Base-by-base conservation (phyloP, 2,329 filamentous ascomycete genomes). In the Cercospora sp. region DNA sequence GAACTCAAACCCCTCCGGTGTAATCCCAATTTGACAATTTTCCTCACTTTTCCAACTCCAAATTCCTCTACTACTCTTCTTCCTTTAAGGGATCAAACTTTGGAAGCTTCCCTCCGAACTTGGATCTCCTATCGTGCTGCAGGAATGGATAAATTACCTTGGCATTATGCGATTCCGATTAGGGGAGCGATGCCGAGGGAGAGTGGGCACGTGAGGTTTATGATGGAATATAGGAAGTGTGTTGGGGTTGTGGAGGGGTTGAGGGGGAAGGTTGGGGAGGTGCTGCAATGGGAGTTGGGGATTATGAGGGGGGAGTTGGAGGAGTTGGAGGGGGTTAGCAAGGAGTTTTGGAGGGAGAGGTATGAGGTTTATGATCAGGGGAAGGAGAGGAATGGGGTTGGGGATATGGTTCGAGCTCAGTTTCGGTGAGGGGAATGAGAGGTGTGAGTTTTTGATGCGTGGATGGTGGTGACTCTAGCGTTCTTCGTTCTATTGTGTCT, bases 1-100 rank as follows among this genome's bases (percentile, higher is more conserved):
- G 75, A 77, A 51, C 70, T 75, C n/a, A 76, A 74, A 69, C 68
- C 74, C 5, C 66, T 77, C 0, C 74, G 75, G 5, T 10, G 30
- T 2, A 77, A 77, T 42, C 39, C 60, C 4, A 67, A 65, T 36
- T 67, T 77, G 9, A 65, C 45, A 12, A 67, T 77, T 6, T 55
- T 31, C 7, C 39, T 67, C 28, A 53, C 65, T 2, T 67, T 67
- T 28, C 42, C 58, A 2, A 16, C 3, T 5, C 10, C 4, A 36
- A 36, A 36, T 13, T 36, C 31, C 12, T 36, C 31, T 4, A 3
- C n/a, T n/a, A n/a, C n/a, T n/a, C n/a, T 12, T 33, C 9, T 33
- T 33, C 31, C 31, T 33, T 12, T 12, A 3, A 7, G 31, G 4
- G 10, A 33, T 33, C 10, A 10, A 13, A 13, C 31, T 5, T 13